Base-by-base conservation (phyloP, 2,329 filamentous ascomycete genomes). In the Mycogone perniciosa region DNA sequence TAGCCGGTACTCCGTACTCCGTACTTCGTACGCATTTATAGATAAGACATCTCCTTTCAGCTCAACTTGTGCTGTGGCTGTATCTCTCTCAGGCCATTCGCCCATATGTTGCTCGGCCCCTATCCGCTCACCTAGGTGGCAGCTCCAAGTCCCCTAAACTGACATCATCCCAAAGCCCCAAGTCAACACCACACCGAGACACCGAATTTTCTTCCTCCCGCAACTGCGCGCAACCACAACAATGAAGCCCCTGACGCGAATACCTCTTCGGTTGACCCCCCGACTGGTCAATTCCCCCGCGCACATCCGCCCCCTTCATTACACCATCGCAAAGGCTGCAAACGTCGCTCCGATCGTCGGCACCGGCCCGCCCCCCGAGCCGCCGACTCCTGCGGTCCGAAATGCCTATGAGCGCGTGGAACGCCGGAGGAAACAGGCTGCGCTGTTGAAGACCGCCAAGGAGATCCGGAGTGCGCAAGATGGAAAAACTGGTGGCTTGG, bases 321-420 rank as follows among this genome's bases (percentile, higher is more conserved):
- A 63, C 45, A 64, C 64, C 40, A 54, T 60, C 51, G 56, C 58
- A 45, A 63, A 66, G 50, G 57, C 70, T 26, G 77, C 77, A 44
- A 70, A 73, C 56, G 76, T 80, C 53, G 71, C 71, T 30, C 73
- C 79, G 40, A 69, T 80, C 55, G 72, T 79, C 55, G 77, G 77
- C 54, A 72, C 77, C 33, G 81, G 81, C 2, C 81, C 82, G 48
- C 81, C 82, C 6, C 81, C 82, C 3, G 69, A 73, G 51, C 70
- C 80, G 1, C 81, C 82, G 1, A 59, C 67, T 27, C 74, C 79
- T 8, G 60, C 63, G 34, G 66, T 67, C 35, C 69, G 65, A 54
- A 67, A 69, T 47, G 66, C 66, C 11, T 67, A 72, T 50, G 64
- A 70, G 54, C 69, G 79, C 37, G 64, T 80, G 42, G 74, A 75